Evolutionary conservation across 495 filamentous ascomycete genomes (phyloP), one percentile per base, ranked within the genome.

Genomic region (Lophiostoma macrostomum): DNA sequence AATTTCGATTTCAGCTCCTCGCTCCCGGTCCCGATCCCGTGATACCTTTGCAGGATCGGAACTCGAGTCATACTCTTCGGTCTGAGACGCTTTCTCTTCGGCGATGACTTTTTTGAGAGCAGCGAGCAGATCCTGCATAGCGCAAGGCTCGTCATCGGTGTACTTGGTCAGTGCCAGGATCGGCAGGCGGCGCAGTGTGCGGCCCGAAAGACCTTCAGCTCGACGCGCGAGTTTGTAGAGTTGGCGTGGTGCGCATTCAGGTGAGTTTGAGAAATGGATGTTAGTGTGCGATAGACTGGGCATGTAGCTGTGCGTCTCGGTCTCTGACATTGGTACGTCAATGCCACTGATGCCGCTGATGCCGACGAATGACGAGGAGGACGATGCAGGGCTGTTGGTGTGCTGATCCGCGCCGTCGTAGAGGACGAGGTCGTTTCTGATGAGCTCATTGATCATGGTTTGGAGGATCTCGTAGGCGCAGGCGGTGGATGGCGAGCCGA

Each of bases 401-500:
- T 23, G 5, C 25, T 45, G 16, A 16, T 4, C 41, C 6, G 44
- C 14, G 18, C 7, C 6, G 12, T 47, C 22, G 23, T 25, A 41
- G 13, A 22, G 27, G 13, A 57, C 35, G 35, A 78, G 61, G 5
- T 65, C 67, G 44, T 65, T 69, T 13, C 67, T 67, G 31, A 73
- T 71, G 25, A 82, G 63, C 46, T 80, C 74, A 51, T 77, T 71
- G 16, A 79, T 52, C 37, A 71, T 72, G 7, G 68, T 71, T 37
- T 75, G 73, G 32, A 79, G 69, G 30, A 82, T 81, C 27, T 70
- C 71, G 60, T 81, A 82, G 27, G 71, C 67, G 16, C 41, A 37
- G 22, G 46, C 41, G 31, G 31, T 12, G 32, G 19, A 47, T 24
- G 79, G 70, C 5, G 60, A 53, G 14, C 71, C 70, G 41, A 81